These are phyloP conservation scores for Tulasnella sp. DNA, from an alignment of 768 basidiomycete species.

Conservation along the genomic window DNA sequence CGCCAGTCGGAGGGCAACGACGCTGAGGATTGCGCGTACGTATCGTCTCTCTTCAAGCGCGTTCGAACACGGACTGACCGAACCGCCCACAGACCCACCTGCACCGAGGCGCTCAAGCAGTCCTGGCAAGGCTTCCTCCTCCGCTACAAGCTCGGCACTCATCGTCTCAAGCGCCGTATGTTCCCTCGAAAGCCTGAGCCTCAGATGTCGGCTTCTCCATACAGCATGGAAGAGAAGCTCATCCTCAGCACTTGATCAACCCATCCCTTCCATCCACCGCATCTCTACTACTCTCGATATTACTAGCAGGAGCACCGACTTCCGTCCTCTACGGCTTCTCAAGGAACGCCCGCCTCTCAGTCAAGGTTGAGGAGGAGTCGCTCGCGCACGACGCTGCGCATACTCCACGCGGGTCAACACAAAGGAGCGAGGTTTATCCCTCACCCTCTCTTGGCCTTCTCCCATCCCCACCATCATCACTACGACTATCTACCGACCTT, in stretches of 20 bases:
- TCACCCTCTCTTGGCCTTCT: neutral
- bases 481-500: neutral
- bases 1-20: neutral
- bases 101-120: slow-evolving; percentile 3
- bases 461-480: neutral
- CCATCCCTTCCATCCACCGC: neutral
- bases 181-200: neutral
- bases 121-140: neutral
- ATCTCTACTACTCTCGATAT: neutral
- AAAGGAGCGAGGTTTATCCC: neutral
- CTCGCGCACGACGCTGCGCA: neutral
- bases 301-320: neutral
- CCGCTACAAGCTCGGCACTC: slow-evolving; percentile 11
- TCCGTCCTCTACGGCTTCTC: neutral
- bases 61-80: neutral
- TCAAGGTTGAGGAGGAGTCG: neutral
- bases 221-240: neutral
- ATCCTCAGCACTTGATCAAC: neutral
- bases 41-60: neutral
- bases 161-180: neutral
- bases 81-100: slow-evolving; percentile 1
- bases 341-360: neutral
- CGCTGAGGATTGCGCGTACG: neutral
- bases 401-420: neutral
- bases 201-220: neutral